phyloP scores from a whole-genome alignment of 75 land plant genomes.

The Isoetes taiwanensis region DNA sequence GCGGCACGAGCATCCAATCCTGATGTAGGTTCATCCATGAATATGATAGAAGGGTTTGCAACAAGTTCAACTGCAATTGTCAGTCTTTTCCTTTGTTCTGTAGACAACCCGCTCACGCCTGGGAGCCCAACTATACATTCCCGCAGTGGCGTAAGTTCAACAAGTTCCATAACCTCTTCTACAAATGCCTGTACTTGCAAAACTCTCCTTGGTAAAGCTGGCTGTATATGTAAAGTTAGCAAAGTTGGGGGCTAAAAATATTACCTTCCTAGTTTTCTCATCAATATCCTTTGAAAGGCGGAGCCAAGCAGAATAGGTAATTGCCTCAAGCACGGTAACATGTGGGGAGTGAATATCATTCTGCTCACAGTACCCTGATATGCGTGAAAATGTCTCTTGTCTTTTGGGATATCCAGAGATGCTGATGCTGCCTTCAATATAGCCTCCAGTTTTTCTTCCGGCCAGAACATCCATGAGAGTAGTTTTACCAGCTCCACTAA shows the following conservation, averaged over 20 bases:
- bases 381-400: constrained; percentile 66
- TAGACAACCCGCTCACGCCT: too few relatives aligned
- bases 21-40: constrained; percentile 7
- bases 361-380: constrained; percentile 74
- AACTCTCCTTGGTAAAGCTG: too few relatives aligned
- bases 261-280: constrained; percentile 35
- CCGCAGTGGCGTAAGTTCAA: too few relatives aligned
- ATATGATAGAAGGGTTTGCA: constrained; percentile 1
- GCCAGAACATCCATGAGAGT: constrained; percentile 79
- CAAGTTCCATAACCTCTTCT: too few relatives aligned
- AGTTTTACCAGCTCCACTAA: constrained; percentile 9
- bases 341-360: constrained; percentile 76
- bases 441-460: constrained; percentile 78
- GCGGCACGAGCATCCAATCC: constrained; percentile 5
- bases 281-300: constrained; percentile 43
- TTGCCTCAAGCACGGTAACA: constrained; percentile 60
- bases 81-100: too few relatives aligned
- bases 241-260: too few relatives aligned
- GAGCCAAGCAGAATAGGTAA: constrained; percentile 62
- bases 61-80: constrained; percentile 1
- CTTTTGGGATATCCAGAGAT: constrained; percentile 64
- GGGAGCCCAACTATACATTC: too few relatives aligned
- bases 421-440: constrained; percentile 42
- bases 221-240: too few relatives aligned
- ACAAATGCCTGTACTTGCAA: too few relatives aligned